These are phyloP conservation scores for Monosporascus sp. DNA, from an alignment of 2,329 filamentous ascomycete species.

Conservation along the genomic window DNA sequence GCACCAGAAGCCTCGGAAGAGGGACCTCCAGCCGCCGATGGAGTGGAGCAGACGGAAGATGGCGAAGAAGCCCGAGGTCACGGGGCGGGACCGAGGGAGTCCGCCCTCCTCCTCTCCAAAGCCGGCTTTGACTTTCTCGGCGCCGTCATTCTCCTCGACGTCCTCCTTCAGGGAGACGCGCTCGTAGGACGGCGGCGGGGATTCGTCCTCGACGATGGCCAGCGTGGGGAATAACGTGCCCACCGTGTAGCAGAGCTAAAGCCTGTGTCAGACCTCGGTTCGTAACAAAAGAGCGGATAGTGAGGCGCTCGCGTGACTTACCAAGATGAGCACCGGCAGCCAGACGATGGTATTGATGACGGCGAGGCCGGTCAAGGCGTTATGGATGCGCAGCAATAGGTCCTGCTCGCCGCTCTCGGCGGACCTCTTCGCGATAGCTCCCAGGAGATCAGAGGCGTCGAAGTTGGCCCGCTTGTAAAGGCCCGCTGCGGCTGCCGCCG, in stretches of 20 bases:
- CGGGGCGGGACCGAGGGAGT: slow-evolving; percentile 26
- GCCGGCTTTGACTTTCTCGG: slow-evolving; percentile 21
- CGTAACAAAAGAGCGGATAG: neutral
- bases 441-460: neutral
- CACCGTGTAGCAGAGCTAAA: slow-evolving; percentile 43
- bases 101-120: slow-evolving; percentile 22
- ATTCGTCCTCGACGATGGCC: slow-evolving; percentile 48
- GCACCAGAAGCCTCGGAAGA: slow-evolving; percentile 61
- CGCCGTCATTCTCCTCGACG: neutral
- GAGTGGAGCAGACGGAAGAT: slow-evolving; percentile 50
- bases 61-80: slow-evolving; percentile 43
- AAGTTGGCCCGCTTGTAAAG: neutral
- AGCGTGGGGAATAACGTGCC: slow-evolving; percentile 41
- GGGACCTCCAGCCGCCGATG: slow-evolving; percentile 55
- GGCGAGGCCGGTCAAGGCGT: neutral
- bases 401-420: neutral
- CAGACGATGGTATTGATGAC: neutral
- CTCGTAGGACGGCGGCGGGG: slow-evolving; percentile 43
- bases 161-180: slow-evolving; percentile 31
- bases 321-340: neutral
- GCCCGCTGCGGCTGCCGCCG: neutral
- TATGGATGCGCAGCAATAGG: neutral
- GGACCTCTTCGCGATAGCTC: neutral
- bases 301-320: neutral
- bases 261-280: neutral